These are phyloP conservation scores for Candida andamanensis DNA, from an alignment of 805 yeast species.

Conservation along the genomic window DNA sequence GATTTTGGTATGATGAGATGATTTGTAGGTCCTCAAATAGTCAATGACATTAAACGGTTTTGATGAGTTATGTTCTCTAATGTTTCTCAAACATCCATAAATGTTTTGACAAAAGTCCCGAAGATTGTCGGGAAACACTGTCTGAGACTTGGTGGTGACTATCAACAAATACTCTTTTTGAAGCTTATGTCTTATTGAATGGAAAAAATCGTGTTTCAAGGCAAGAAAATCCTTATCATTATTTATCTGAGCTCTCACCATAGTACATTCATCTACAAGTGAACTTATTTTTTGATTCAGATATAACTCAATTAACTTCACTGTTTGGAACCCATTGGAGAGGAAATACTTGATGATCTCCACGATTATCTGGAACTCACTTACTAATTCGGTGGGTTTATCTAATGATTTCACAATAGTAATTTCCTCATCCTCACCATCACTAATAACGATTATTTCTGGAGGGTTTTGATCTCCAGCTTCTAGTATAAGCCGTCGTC, in stretches of 20 bases:
- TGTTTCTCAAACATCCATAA: slow-evolving; percentile 10
- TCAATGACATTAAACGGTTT: slow-evolving; percentile 8
- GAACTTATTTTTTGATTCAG: slow-evolving; percentile 13
- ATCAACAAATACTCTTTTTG: slow-evolving; percentile 19
- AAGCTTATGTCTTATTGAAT: slow-evolving; percentile 21
- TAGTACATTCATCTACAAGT: slow-evolving; percentile 14
- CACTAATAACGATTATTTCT: background rate
- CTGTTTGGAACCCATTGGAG: slow-evolving; percentile 9
- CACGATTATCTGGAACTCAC: slow-evolving; percentile 19
- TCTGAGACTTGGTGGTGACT: slow-evolving; percentile 19
- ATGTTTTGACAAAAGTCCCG: slow-evolving; percentile 10
- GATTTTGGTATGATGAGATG: slow-evolving; percentile 5
- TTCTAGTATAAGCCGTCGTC: slow-evolving; percentile 1
- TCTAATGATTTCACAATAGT: background rate
- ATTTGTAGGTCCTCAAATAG: slow-evolving; percentile 6
- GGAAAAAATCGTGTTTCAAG: slow-evolving; percentile 16
- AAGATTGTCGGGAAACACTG: slow-evolving; percentile 15
- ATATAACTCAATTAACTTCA: slow-evolving; percentile 19
- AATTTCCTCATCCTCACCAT: background rate
- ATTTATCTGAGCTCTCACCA: slow-evolving; percentile 2
- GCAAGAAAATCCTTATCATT: slow-evolving; percentile 2
- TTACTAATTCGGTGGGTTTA: slow-evolving; percentile 9
- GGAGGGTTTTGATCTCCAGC: no score
- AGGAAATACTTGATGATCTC: slow-evolving; percentile 21
- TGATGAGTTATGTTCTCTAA: slow-evolving; percentile 5